Conservation (phyloP, 176 grass and related monocot genomes). For the Zea luxurians region DNA sequence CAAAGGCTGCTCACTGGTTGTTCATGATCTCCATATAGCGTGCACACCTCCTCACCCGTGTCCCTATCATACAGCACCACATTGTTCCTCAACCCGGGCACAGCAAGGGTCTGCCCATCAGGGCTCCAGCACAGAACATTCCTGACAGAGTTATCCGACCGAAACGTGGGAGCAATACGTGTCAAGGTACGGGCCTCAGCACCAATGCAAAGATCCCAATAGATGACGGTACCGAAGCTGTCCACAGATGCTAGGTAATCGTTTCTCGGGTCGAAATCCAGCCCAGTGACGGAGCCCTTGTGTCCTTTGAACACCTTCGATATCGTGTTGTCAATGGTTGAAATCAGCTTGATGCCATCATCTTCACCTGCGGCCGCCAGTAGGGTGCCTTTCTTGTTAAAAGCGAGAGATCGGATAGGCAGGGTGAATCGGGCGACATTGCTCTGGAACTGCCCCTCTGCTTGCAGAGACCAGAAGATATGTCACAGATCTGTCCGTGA, state of each 20-base stretch:
- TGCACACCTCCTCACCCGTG: conserved; percentile 74
- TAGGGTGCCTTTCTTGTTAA: conserved; percentile 75
- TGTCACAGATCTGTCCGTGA: conserved; percentile 9
- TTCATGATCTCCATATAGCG: conserved; percentile 85
- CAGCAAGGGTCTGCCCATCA: conserved; percentile 76
- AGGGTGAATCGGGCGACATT: conserved; percentile 84
- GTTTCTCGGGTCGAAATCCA: conserved; percentile 80
- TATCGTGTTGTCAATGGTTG: conserved; percentile 82
- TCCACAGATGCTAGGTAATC: conserved; percentile 88
- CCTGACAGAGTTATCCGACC: conserved; percentile 48
- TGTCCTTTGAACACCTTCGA: conserved; percentile 96
- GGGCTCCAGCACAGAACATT: conserved; percentile 81
- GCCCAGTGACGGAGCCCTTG: conserved; percentile 64
- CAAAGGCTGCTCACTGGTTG: conserved; percentile 67
- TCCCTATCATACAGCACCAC: conserved; percentile 95
- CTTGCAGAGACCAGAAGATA: conserved; percentile 1
- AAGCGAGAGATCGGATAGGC: conserved; percentile 76
- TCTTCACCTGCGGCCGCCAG: conserved; percentile 90
- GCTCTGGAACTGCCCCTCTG: conserved; percentile 82
- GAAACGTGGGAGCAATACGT: conserved; percentile 63
- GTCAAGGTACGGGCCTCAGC: conserved; percentile 51
- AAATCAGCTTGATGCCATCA: conserved; percentile 89
- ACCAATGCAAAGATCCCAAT: conserved; percentile 73
- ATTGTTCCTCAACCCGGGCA: conserved; percentile 86
- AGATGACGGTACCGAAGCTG: conserved; percentile 76